A percentile compares a stretch with the other conserved stretches of the same genome.
These are phyloP conservation scores for Pythium diclinum DNA, from an alignment of 352 stramenopile species.

Conservation along the genomic window DNA sequence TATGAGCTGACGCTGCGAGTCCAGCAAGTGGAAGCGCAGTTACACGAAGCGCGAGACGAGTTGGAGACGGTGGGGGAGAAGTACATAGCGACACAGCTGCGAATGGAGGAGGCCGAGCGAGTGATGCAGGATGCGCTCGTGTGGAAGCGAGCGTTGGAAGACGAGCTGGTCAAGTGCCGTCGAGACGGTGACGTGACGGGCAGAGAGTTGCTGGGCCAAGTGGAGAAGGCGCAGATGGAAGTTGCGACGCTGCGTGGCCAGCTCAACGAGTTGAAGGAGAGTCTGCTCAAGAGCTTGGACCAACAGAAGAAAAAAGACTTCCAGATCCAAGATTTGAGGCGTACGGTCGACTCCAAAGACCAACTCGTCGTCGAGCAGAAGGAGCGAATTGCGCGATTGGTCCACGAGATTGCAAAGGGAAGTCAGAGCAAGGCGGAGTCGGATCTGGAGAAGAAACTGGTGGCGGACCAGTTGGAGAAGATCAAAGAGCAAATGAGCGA, in stretches of 20 bases:
- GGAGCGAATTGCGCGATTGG: conserved; percentile 50
- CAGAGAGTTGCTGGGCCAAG: conserved; percentile 12
- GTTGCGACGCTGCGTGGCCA: conserved; percentile 36
- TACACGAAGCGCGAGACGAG: conserved; percentile 39
- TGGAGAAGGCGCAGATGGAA: conserved; percentile 29
- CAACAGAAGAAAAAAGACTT: conserved; percentile 45
- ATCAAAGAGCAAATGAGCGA: conserved; percentile 38
- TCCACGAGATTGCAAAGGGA: conserved; percentile 49
- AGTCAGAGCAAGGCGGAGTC: conserved; percentile 43
- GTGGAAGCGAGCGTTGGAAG: conserved; percentile 51
- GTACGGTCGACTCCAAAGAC: conserved; percentile 34
- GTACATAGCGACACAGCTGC: conserved; percentile 36
- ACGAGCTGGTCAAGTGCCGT: conserved; percentile 28
- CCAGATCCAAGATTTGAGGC: conserved; percentile 36
- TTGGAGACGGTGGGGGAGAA: conserved; percentile 47
- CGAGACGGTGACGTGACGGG: conserved; percentile 3
- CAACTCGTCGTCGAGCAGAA: conserved; percentile 42
- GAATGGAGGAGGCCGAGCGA: conserved; percentile 64
- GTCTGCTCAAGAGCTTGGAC: conserved; percentile 29
- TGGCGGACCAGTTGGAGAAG: conserved; percentile 43
- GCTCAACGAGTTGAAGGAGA: conserved; percentile 45
- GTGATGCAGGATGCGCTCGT: conserved; percentile 51
- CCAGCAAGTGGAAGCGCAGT: conserved; percentile 49
- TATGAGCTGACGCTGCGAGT: conserved; percentile 76
- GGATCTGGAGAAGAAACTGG: conserved; percentile 44